Evolutionary conservation across 306 rosid species (phyloP), one percentile per base, ranked within the genome.

Genomic region (Lathyrus tuberosus): DNA sequence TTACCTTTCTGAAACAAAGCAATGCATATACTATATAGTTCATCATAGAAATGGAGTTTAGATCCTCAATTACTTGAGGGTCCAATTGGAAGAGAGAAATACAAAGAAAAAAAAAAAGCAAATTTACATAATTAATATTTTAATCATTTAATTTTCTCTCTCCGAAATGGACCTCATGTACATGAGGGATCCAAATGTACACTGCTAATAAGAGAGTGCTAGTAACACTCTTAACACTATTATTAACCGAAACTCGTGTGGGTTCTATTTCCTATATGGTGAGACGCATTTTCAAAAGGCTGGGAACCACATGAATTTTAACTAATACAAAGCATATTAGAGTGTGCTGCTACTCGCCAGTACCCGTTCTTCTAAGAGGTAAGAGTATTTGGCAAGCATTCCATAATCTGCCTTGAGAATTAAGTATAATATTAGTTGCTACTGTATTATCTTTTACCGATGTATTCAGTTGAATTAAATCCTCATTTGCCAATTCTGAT

Each of bases 391-490:
- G 5, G 5, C 5, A 6, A 42, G 47, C 43, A 60, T 48, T 24
- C 26, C 63, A 57, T 28, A 57, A 57, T 28, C 40, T 20, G 37
- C 38, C 70, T 13, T 68, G 48, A 40, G 14, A 4, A 15, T 8
- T 30, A 57, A 67, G 20, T 30, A 38, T 59, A 67, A 49, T 38
- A 38, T 24, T 48, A 59, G 44, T 35, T 15, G 56, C 63, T 59
- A 68, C 54, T 11, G 49, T 35, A 59, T 46, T 57, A 75, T 35
- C 43, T 15, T 49, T 49, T 15, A 51, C 15, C 16, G 62, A 40
- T 40, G 7, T 37, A 48, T 59, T 56, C 75, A 73, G 67, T 62
- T 63, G 20, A 72, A 68, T 57, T 62, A 41, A 16, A 3, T 44
- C 76, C 22, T 47, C 76, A 7, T 12, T 2, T 12, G 53, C 33